Evolutionary conservation across 139 green algal genomes (phyloP), one percentile per base, ranked within the genome.

Genomic region (Coelastrella sp.): DNA sequence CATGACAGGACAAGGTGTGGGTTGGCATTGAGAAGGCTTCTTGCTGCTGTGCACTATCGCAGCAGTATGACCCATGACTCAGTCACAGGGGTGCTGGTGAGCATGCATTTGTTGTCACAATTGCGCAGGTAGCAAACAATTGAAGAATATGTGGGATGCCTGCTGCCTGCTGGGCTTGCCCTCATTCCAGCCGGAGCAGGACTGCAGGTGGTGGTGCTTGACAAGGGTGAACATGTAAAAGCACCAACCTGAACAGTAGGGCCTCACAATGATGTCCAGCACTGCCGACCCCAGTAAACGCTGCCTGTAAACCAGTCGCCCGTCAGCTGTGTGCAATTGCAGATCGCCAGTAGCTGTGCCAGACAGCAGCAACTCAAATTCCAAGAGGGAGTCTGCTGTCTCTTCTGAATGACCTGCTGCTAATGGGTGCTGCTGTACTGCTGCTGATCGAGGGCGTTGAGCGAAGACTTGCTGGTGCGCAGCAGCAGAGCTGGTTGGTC

Each of bases 271-370:
- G 10, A 90, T 90, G 59, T 90, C 73, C 24, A 84, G 58, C 72
- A 90, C 73, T 56, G 87, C 60, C 24, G 79, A 82, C 15, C 86
- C 58, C 78, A 95, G 91, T 58, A 96, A 24, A 9, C 89, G 78
- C 92, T 97, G 95, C 61, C 93, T 89, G 74, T 95, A 93, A 85
- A 97, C 59, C 27, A 95, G 76, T 20, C n/a, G 22, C 5, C 91
- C 92, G 6, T 24, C 65, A 0, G 58, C 24, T 68, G 79, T 81
- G 79, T 96, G 94, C 10, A 97, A 83, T 89, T 97, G 94, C 25
- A 97, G 61, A n/a, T 89, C 90, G 27, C 95, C 96, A 17, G 60
- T 35, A 0, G 90, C 89, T 0, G 94, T 97, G 35, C 96, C 96
- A 0, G 92, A 84, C 65, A 96, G 83, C 66, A 97, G 78, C 87